Base-by-base conservation (phyloP, 768 basidiomycete genomes). In the Rhizopogon roseolus region DNA sequence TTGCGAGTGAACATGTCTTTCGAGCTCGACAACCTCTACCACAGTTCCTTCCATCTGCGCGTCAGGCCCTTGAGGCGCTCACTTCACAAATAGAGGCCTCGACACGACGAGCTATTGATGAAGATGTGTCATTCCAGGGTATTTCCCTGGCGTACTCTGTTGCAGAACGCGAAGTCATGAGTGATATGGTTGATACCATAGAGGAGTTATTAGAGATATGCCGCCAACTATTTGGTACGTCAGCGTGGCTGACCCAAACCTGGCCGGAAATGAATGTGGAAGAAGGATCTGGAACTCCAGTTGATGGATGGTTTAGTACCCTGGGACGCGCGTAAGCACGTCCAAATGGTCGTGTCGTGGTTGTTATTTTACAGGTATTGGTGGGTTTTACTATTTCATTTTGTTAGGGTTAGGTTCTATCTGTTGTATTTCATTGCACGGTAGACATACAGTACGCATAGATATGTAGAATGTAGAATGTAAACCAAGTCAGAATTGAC, bases 1-100 rank as follows among this genome's bases (percentile, higher is more conserved):
- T 76, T 53, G 76, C 76, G 3, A 73, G 73, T 54, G 77, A 80
- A 55, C 73, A 78, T 32, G 76, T 74, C 3, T 79, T 80, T 62
- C 64, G 71, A 4, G 72, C 72, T 5, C 71, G 74, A 28, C 75
- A 76, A 53, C 73, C 76, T 11, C 66, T 80, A 16, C 78, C 79
- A 0, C 78, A 80, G 53, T 79, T 78, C 54, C 67, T 80, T 7
- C 79, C 79, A 3, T 79, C 76, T 4, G 63, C 73, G 6, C 65
- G 73, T 8, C 66, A 71, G 55, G 77, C 78, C 25, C 60, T 74
- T n/a, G 56, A 59, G 9, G 60, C 53, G 9, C 68, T 80, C 2
- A 67, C 71, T 49, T 56, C 52, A 5, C 63, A 66, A 36, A 65
- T 78, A 22, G 67, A 72, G 29, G 62, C 68, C 10, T 67, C 66